Evolutionary conservation across 371 early-diverging fungal genomes (phyloP).

Genomic region (Mortierella sp.): DNA sequence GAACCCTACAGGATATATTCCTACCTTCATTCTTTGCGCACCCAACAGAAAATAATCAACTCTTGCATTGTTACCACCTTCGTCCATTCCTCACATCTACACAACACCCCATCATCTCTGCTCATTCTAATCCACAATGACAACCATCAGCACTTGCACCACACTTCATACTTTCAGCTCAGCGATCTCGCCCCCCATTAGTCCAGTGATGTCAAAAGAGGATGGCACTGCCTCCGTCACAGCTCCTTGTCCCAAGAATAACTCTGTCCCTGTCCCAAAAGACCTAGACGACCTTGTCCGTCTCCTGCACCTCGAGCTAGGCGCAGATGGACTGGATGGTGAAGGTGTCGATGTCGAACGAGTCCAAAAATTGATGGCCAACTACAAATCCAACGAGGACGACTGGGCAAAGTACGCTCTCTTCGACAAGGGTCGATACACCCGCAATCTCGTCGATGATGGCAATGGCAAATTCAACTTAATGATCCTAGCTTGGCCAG

Average conservation of each 20-base stretch:
- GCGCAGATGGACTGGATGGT: constrained; percentile 67
- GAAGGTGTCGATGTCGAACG: constrained; percentile 69
- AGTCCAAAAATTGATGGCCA: constrained; percentile 73
- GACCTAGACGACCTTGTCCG: constrained; percentile 62
- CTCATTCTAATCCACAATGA: constrained; percentile 16
- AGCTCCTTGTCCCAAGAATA: neutral
- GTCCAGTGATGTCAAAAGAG: constrained; percentile 5
- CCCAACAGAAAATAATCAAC: neutral
- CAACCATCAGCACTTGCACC: neutral
- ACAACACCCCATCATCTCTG: neutral
- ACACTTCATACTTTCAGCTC: neutral
- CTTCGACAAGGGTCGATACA: constrained; percentile 84
- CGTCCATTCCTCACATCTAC: neutral
- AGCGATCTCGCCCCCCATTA: neutral
- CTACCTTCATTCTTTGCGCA: neutral
- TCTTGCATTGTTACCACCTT: neutral
- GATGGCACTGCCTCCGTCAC: neutral
- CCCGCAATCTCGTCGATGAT: constrained; percentile 90
- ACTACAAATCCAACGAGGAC: constrained; percentile 68
- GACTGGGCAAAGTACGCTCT: constrained; percentile 87
- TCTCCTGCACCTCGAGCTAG: constrained; percentile 63
- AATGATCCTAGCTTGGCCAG: constrained; percentile 92
- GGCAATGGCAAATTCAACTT: constrained; percentile 96
- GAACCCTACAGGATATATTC: neutral
- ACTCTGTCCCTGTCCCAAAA: constrained; percentile 50